A percentile compares a stretch with the other conserved stretches of the same genome.
Conservation (phyloP, 805 yeast genomes). For the Wickerhamiella musiphila region DNA sequence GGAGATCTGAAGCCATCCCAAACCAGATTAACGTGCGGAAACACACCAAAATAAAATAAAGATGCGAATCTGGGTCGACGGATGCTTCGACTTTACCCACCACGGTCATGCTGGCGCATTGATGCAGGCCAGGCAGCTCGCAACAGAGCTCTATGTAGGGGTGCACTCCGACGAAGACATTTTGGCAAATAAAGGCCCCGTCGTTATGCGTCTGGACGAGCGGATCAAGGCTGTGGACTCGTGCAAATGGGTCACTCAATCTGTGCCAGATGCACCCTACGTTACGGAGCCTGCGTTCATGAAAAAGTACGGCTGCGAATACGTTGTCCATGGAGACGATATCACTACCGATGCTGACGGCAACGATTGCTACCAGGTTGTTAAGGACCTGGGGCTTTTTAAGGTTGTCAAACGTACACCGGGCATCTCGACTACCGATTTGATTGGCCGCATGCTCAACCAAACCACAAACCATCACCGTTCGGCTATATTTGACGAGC, state of each 20-base stretch:
- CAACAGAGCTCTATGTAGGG: conserved; percentile 63
- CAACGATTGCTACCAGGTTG: conserved; percentile 72
- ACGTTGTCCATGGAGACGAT: conserved; percentile 98
- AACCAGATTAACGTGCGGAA: too few relatives aligned
- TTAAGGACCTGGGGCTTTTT: conserved; percentile 73
- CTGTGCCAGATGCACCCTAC: conserved; percentile 72
- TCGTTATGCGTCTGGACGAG: conserved; percentile 74
- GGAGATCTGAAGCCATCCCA: too few relatives aligned
- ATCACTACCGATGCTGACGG: conserved; percentile 94
- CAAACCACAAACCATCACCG: conserved; percentile 43
- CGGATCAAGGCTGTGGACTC: conserved; percentile 73
- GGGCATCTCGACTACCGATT: conserved; percentile 85
- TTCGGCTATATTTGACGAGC: conserved; percentile 8
- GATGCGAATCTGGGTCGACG: conserved; percentile 77
- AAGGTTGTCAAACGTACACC: conserved; percentile 87
- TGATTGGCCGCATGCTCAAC: conserved; percentile 73
- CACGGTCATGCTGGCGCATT: conserved; percentile 96
- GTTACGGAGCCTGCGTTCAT: conserved; percentile 74
- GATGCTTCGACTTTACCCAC: conserved; percentile 95
- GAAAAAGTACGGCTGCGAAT: conserved; percentile 59
- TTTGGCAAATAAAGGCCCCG: conserved; percentile 70
- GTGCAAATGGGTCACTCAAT: conserved; percentile 71
- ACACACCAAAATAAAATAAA: conserved; percentile 1
- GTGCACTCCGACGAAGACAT: conserved; percentile 89
- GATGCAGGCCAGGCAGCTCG: conserved; percentile 77